These are phyloP conservation scores for Boletus pseudo-olivaceus DNA, from an alignment of 768 basidiomycete genomes.

Conservation along the genomic window DNA sequence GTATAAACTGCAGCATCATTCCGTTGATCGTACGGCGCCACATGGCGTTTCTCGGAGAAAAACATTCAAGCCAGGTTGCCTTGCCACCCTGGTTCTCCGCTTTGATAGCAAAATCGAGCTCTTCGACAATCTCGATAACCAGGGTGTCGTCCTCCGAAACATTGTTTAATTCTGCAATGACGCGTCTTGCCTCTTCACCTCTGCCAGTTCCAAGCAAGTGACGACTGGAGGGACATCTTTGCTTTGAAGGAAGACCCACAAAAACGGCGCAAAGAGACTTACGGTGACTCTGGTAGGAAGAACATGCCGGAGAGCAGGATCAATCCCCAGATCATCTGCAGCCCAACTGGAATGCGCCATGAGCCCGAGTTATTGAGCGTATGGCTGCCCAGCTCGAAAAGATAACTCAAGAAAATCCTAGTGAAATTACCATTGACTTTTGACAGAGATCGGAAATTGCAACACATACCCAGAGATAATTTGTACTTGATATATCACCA, in stretches of 20 bases:
- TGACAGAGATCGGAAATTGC: background rate
- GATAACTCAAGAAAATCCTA: constrained; percentile 71
- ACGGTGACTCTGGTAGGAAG: constrained; percentile 79
- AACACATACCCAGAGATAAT: constrained; percentile 63
- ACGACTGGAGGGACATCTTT: constrained; percentile 41
- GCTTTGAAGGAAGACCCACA: background rate
- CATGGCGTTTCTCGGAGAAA: constrained; percentile 61
- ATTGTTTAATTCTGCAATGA: constrained; percentile 65
- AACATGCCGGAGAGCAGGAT: constrained; percentile 66
- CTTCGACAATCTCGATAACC: constrained; percentile 58
- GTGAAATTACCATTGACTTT: background rate
- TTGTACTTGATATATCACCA: constrained; percentile 76
- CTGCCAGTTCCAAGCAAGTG: constrained; percentile 61
- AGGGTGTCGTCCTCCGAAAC: constrained; percentile 56
- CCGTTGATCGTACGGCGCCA: constrained; percentile 76
- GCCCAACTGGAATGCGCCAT: constrained; percentile 72
- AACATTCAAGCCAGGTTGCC: constrained; percentile 76
- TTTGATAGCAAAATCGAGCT: constrained; percentile 61
- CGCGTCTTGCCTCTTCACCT: constrained; percentile 51
- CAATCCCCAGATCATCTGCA: constrained; percentile 69
- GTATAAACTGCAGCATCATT: constrained; percentile 82
- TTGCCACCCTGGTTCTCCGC: constrained; percentile 80
- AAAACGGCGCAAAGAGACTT: constrained; percentile 22
- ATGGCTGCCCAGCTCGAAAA: constrained; percentile 68
- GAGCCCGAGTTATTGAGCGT: constrained; percentile 53